phyloP scores from a whole-genome alignment of 2,329 filamentous ascomycete genomes.

The Verticillium albo-atrum region DNA sequence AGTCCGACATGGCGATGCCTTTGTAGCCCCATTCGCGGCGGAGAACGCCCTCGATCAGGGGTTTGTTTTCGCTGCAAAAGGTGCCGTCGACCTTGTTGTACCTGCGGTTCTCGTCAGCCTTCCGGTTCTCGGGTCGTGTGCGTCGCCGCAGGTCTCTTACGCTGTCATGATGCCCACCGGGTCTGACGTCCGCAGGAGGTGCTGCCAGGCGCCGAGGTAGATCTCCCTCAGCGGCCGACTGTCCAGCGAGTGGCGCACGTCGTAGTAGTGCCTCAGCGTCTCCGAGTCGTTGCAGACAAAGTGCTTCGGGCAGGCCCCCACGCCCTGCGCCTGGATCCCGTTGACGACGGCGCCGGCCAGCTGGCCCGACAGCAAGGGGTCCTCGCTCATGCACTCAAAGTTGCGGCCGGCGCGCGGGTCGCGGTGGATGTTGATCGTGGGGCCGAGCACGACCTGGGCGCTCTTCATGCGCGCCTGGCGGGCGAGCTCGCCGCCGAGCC shows the following conservation, averaged over 20 bases:
- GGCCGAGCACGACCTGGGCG: constrained; percentile 66
- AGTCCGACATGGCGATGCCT: constrained; percentile 28
- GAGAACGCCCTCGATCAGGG: constrained; percentile 17
- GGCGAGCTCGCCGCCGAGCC: constrained; percentile 10
- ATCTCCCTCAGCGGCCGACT: constrained; percentile 11
- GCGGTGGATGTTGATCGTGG: constrained; percentile 43
- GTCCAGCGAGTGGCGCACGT: constrained; percentile 6
- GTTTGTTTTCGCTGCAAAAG: constrained; percentile 15
- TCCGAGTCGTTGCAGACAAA: constrained; percentile 32
- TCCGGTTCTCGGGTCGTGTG: not conserved
- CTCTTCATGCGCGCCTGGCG: constrained; percentile 45
- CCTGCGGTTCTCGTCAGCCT: constrained; percentile 4
- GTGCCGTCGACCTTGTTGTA: constrained; percentile 22
- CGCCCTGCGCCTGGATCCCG: constrained; percentile 30
- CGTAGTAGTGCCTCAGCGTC: constrained; percentile 12
- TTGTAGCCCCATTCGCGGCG: constrained; percentile 27
- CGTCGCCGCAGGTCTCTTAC: not conserved
- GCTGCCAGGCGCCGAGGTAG: constrained; percentile 15
- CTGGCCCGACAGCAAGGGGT: constrained; percentile 36
- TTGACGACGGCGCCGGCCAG: constrained; percentile 33
- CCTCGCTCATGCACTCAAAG: constrained; percentile 38
- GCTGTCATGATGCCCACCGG: constrained; percentile 14
- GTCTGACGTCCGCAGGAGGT: constrained; percentile 9
- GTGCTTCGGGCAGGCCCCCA: constrained; percentile 33
- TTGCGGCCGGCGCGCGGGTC: constrained; percentile 36